A percentile compares a stretch with the other conserved stretches of the same genome.
phyloP scores from a whole-genome alignment of 1,284 basidiomycete species.

The Papiliotrema laurentii region DNA sequence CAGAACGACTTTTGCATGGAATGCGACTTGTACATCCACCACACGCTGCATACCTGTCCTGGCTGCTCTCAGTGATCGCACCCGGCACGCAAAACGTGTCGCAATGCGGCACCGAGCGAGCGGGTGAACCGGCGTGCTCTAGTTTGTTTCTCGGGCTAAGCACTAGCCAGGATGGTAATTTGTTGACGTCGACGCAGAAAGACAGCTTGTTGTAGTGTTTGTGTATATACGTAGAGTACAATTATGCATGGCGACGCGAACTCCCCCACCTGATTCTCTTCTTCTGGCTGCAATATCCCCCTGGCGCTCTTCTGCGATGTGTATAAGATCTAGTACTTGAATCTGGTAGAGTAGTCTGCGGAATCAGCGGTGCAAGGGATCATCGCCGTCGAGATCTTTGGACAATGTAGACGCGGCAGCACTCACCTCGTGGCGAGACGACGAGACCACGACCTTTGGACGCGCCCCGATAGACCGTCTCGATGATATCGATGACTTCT shows the following conservation, averaged over 20 bases:
- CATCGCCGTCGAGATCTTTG: no score
- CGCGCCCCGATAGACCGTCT: constrained; percentile 96
- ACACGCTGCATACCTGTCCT: constrained; percentile 68
- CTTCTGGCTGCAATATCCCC: no score
- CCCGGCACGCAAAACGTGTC: no score
- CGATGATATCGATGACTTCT: constrained; percentile 96
- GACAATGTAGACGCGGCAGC: no score
- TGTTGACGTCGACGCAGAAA: no score
- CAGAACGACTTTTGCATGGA: constrained; percentile 60
- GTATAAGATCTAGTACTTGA: constrained; percentile 39
- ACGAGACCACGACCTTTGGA: constrained; percentile 97
- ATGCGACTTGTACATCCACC: constrained; percentile 70
- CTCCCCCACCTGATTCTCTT: neutral
- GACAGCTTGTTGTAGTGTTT: no score
- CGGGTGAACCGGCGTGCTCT: no score
- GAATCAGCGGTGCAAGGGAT: no score
- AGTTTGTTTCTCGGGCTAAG: no score
- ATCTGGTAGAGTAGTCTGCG: constrained; percentile 50
- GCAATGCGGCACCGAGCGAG: no score
- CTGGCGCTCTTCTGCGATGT: neutral
- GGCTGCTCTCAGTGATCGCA: constrained; percentile 39
- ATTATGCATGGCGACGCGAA: neutral
- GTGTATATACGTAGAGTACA: neutral
- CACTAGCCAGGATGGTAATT: no score
- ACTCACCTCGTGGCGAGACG: constrained; percentile 86